Percentiles rank a stretch among this genome's conserved stretches.
Conservation (phyloP, 345 rosid species). For the Acer saccharum region DNA sequence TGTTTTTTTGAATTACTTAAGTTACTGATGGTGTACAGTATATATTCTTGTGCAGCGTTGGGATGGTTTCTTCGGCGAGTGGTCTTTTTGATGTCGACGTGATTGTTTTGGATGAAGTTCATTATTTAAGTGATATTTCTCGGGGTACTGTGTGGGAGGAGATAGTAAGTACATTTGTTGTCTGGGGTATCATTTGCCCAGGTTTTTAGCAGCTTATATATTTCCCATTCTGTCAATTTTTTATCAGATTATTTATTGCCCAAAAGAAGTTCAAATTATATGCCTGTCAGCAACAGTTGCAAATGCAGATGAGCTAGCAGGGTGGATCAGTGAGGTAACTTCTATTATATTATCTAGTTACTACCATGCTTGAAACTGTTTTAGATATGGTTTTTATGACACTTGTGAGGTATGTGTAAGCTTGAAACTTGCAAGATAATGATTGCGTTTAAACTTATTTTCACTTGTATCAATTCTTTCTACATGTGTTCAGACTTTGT, state of each 20-base stretch:
- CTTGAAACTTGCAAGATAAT: neutral
- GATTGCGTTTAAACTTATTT: neutral
- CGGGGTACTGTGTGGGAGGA: constrained; percentile 99
- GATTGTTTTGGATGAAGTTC: constrained; percentile 96
- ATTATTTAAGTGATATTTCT: constrained; percentile 91
- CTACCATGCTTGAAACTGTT: constrained; percentile 7
- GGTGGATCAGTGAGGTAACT: constrained; percentile 92
- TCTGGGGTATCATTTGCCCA: constrained; percentile 11
- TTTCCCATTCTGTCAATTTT: constrained; percentile 9
- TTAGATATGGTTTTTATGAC: neutral
- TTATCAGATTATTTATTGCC: constrained; percentile 88
- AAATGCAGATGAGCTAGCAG: constrained; percentile 92
- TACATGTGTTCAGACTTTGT: neutral
- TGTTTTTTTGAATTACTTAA: constrained; percentile 12
- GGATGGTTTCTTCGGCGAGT: constrained; percentile 79
- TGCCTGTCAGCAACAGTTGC: constrained; percentile 96
- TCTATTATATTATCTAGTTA: constrained; percentile 1
- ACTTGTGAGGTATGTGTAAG: neutral
- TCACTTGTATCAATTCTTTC: neutral
- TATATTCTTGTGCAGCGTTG: constrained; percentile 63
- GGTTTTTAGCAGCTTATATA: neutral
- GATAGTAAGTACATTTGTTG: constrained; percentile 55
- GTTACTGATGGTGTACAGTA: constrained; percentile 14
- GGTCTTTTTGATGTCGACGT: constrained; percentile 89
- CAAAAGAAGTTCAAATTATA: constrained; percentile 86